These are phyloP conservation scores for Oryza glaberrima DNA, from an alignment of 176 grass and related monocot species.

Conservation along the genomic window DNA sequence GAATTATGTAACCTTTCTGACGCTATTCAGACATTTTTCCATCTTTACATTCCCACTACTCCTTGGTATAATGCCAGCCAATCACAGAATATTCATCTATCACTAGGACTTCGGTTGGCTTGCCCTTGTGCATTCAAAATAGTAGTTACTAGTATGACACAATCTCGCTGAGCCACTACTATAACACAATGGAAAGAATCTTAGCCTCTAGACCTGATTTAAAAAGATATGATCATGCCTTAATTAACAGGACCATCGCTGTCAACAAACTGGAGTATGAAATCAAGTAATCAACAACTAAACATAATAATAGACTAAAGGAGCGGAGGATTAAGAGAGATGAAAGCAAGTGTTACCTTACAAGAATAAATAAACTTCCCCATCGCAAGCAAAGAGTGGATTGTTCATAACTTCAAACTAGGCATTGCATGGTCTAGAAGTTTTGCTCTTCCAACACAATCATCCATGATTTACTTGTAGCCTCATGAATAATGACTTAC, in stretches of 20 bases:
- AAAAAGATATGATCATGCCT: neutral
- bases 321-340: neutral
- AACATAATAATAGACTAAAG: neutral
- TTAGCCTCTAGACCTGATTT: neutral
- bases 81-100: conserved; percentile 33
- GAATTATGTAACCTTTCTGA: conserved; percentile 1
- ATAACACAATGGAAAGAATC: neutral
- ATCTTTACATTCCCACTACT: conserved; percentile 17
- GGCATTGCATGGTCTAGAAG: neutral
- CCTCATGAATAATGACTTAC: conserved; percentile 18
- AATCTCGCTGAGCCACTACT: neutral
- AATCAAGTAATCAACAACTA: neutral
- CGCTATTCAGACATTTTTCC: conserved; percentile 13
- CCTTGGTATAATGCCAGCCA: conserved; percentile 1
- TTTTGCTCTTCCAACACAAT: conserved; percentile 6
- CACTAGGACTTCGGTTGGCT: neutral
- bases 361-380: neutral
- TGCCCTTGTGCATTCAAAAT: neutral
- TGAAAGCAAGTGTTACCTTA: neutral
- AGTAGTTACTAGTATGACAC: neutral
- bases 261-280: neutral
- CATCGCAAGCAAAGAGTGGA: neutral
- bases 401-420: neutral
- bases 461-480: conserved; percentile 5
- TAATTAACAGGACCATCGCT: neutral